Evolutionary conservation across 1,284 basidiomycete genomes (phyloP), one percentile per base, ranked within the genome.

Genomic region (Trichosporon sp.): DNA sequence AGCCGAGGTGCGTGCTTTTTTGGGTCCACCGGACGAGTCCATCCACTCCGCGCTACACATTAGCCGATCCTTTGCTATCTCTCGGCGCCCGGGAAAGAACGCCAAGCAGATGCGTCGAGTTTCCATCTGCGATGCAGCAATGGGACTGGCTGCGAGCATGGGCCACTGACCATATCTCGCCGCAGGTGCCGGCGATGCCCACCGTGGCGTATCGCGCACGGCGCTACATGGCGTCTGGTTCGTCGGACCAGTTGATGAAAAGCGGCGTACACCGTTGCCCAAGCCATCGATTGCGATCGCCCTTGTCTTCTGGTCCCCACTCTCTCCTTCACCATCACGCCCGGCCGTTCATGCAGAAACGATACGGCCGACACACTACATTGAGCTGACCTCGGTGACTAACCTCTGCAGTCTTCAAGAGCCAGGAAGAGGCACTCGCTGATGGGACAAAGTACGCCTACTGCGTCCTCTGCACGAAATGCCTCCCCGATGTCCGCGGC

Each of bases 401-500:
- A 27, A 54, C 49, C 4, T 4, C 16, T 21, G 23, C 58, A 86
- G 89, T 89, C 23, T 84, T 86, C 70, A 82, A 78, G 27, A 85
- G 84, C 0, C 82, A 90, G 29, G 75, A 78, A 1, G 84, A 86
- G 14, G 88, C 89, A 1, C 80, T 85, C 7, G 69, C 63, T 1
- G 67, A 69, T 58, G 87, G 89, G 44, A 77, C 81, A 40, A 70
- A 81, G 0, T 91, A 90, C 74, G 83, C 85, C 34, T 86, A 87
- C 72, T 87, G 90, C 13, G 75, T 91, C 11, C 77, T 91, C 60
- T 84, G 87, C 1, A 89, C 88, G 2, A 92, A 92, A 73, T 86
- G 86, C 4, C 79, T 91, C 3, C 90, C 90, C 0, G 90, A 92
- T 70, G 74, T 89, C 19, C 72, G 80, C 1, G 83, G 83, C 13